phyloP scores from a whole-genome alignment of 1,139 yeast genomes.

The Wickerhamomyces sp. region DNA sequence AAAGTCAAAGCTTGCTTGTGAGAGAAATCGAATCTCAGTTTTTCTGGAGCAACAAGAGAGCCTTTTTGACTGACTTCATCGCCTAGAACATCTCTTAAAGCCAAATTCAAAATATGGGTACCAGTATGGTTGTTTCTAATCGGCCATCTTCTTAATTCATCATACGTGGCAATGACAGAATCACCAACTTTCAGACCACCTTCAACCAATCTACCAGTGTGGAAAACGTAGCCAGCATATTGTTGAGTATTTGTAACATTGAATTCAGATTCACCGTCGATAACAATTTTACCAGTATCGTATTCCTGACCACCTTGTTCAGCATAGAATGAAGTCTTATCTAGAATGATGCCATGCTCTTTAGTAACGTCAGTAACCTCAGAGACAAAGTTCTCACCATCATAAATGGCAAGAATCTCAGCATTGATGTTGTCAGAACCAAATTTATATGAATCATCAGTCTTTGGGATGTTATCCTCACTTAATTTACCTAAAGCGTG shows the following conservation, averaged over 20 bases:
- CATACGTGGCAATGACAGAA: constrained; percentile 78
- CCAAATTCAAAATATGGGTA: constrained; percentile 90
- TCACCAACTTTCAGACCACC: constrained; percentile 68
- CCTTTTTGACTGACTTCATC: constrained; percentile 93
- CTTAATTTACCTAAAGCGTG: constrained; percentile 73
- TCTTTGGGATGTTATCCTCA: constrained; percentile 62
- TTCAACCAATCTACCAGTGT: constrained; percentile 80
- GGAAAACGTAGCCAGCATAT: constrained; percentile 93
- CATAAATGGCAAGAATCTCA: constrained; percentile 64
- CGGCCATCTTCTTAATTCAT: constrained; percentile 94
- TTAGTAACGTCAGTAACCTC: constrained; percentile 39
- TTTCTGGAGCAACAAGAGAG: constrained; percentile 92
- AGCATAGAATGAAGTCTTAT: constrained; percentile 92
- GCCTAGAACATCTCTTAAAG: constrained; percentile 81
- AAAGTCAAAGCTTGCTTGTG: constrained; percentile 77
- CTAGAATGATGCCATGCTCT: constrained; percentile 76
- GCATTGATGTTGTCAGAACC: constrained; percentile 60
- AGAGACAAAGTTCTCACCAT: constrained; percentile 57
- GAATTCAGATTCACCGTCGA: constrained; percentile 85
- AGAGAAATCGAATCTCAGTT: constrained; percentile 91
- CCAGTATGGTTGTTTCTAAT: constrained; percentile 97
- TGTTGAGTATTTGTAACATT: constrained; percentile 86
- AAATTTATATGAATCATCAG: constrained; percentile 77
- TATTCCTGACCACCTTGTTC: constrained; percentile 99
- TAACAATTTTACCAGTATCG: constrained; percentile 88